Conservation (phyloP, 306 rosid genomes). For the Vicia faba region DNA sequence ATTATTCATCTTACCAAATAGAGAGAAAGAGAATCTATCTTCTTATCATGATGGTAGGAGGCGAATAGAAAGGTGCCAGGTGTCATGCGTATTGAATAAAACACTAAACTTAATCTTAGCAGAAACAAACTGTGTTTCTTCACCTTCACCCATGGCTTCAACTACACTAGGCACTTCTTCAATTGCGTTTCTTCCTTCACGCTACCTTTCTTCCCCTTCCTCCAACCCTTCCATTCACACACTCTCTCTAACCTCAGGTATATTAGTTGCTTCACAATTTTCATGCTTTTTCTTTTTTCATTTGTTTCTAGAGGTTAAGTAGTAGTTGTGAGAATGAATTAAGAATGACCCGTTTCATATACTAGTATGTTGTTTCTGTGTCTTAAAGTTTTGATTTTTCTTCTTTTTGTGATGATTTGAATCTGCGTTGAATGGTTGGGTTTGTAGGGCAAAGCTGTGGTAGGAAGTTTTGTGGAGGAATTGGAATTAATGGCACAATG, state of each 20-base stretch:
- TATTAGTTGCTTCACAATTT: no score
- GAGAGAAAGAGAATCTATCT: conserved; percentile 51
- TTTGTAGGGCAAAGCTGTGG: conserved; percentile 63
- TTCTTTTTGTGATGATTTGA: conserved; percentile 29
- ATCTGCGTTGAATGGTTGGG: conserved; percentile 22
- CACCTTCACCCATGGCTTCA: conserved; percentile 62
- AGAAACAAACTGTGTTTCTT: background rate
- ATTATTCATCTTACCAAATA: background rate
- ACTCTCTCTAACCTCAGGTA: conserved; percentile 64
- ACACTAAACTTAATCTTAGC: background rate
- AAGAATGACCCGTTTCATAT: no score
- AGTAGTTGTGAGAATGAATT: no score
- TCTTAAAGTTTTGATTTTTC: background rate
- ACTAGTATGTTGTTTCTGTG: no score
- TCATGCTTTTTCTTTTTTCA: no score
- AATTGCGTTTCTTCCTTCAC: conserved; percentile 61
- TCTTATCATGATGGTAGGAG: conserved; percentile 57
- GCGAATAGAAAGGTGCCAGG: conserved; percentile 48
- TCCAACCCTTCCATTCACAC: conserved; percentile 51
- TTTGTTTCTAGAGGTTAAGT: background rate
- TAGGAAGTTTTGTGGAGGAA: conserved; percentile 57
- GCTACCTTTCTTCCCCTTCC: conserved; percentile 47
- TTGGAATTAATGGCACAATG: conserved; percentile 58
- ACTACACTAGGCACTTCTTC: conserved; percentile 67
- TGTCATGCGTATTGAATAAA: conserved; percentile 3